phyloP scores from a whole-genome alignment of 2,329 filamentous ascomycete genomes.

The Curvularia verruculosa region DNA sequence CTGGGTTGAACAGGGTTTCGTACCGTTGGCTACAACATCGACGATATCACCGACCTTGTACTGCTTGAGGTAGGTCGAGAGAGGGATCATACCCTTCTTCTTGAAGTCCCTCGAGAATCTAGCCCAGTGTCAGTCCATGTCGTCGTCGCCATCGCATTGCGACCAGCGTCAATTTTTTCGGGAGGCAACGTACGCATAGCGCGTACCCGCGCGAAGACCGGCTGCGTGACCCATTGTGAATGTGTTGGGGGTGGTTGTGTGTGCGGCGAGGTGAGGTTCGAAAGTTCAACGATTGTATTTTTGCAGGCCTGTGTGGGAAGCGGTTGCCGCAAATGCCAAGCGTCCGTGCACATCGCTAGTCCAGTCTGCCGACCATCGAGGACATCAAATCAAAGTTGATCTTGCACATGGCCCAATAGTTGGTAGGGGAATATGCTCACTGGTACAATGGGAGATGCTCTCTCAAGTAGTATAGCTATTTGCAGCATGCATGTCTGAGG shows the following conservation, averaged over 20 bases:
- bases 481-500: neutral
- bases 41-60: constrained; percentile 99
- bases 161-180: constrained; percentile 3
- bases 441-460: neutral
- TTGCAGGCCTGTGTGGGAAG: constrained; percentile 3
- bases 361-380: neutral
- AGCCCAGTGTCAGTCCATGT: constrained; percentile 29
- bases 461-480: neutral
- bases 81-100: constrained; percentile 89
- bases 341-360: constrained; percentile 2
- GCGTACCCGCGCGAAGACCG: constrained; percentile 53
- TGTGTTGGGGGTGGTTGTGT: constrained; percentile 30
- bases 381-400: neutral
- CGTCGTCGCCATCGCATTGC: constrained; percentile 12
- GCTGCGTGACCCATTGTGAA: constrained; percentile 62
- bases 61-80: constrained; percentile 92
- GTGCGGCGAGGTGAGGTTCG: constrained; percentile 17
- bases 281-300: constrained; percentile 9
- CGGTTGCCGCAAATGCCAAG: constrained; percentile 3
- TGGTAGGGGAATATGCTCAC: neutral
- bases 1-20: constrained; percentile 55
- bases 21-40: constrained; percentile 98
- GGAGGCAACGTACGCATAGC: constrained; percentile 47
- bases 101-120: constrained; percentile 89
- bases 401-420: neutral